Percentiles rank a stretch among this genome's conserved stretches.
Conservation (phyloP, 2,329 filamentous ascomycete species). For the Colletotrichum tropicicola region DNA sequence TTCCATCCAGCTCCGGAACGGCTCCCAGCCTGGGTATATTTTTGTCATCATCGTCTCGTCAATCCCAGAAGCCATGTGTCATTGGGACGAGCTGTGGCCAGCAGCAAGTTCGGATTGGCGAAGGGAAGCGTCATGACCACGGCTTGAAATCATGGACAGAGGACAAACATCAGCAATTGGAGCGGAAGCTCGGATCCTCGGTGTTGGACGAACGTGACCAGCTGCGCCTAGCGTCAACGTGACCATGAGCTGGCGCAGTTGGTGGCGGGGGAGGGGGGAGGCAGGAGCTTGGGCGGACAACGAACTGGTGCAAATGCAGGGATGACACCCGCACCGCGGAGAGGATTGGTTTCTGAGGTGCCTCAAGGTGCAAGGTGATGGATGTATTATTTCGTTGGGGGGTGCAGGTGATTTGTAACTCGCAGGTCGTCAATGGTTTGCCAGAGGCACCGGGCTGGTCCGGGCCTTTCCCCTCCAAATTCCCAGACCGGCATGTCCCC, state of each 20-base stretch:
- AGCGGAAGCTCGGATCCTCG: constrained; percentile 4
- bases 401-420: background rate
- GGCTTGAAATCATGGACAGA: background rate
- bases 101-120: too few relatives aligned
- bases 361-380: too few relatives aligned
- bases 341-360: constrained; percentile 4
- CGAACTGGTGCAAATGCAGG: constrained; percentile 8
- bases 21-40: background rate
- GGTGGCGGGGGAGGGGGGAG: background rate
- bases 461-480: too few relatives aligned
- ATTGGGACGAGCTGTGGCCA: too few relatives aligned
- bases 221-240: constrained; percentile 20
- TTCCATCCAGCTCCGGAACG: background rate
- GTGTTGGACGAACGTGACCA: constrained; percentile 20
- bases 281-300: constrained; percentile 5
- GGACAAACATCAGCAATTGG: background rate
- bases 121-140: too few relatives aligned
- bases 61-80: too few relatives aligned
- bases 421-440: too few relatives aligned
- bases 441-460: too few relatives aligned
- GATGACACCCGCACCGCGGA: background rate
- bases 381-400: too few relatives aligned
- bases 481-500: too few relatives aligned
- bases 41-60: background rate
- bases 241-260: constrained; percentile 11